Evolutionary conservation across 331 rosid genomes (phyloP).

Genomic region (Spiraea crenata): DNA sequence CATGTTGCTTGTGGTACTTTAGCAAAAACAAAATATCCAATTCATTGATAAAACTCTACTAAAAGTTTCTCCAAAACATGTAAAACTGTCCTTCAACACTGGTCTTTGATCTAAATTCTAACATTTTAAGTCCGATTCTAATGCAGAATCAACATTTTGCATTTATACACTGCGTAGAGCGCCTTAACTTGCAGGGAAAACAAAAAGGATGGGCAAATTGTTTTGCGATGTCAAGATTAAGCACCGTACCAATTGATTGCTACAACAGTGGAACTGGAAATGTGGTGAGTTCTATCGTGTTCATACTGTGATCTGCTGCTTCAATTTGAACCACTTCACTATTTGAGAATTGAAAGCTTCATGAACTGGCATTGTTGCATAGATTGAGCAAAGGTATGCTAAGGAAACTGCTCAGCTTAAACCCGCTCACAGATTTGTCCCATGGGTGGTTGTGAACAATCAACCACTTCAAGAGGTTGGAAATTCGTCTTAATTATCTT

Average conservation of each 20-base stretch:
- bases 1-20: neutral
- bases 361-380: constrained; percentile 13
- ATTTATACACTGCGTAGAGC: constrained; percentile 67
- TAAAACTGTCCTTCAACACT: neutral
- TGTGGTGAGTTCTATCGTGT: constrained; percentile 33
- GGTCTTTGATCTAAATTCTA: neutral
- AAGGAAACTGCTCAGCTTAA: constrained; percentile 64
- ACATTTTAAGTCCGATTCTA: neutral
- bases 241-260: constrained; percentile 57
- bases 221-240: constrained; percentile 56
- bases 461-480: constrained; percentile 71
- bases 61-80: neutral
- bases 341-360: neutral
- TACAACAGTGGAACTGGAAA: constrained; percentile 64
- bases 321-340: neutral
- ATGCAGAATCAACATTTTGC: constrained; percentile 60
- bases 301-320: neutral
- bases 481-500: neutral
- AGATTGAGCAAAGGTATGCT: constrained; percentile 65
- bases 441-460: constrained; percentile 81
- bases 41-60: too few species aligned
- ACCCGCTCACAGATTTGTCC: constrained; percentile 74
- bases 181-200: constrained; percentile 36
- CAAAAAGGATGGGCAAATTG: constrained; percentile 58
- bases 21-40: too few species aligned